A percentile compares a stretch with the other conserved stretches of the same genome.
Conservation (phyloP, 768 basidiomycete genomes). For the Clitopilus passeckerianus region DNA sequence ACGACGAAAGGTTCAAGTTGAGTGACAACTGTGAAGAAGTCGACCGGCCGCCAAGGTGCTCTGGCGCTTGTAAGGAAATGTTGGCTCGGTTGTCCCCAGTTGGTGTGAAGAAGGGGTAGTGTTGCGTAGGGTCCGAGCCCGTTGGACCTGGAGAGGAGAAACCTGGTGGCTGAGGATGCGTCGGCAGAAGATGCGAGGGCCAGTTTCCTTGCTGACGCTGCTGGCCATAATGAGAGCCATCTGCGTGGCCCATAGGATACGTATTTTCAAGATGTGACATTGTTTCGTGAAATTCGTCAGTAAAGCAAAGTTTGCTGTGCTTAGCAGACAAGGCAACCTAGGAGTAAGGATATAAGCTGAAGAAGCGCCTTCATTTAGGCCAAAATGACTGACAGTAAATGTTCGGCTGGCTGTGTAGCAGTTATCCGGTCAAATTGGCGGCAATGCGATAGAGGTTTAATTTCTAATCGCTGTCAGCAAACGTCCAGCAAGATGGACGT, state of each 20-base stretch:
- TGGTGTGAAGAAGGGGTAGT: slow-evolving; percentile 3
- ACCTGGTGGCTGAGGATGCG: slow-evolving; percentile 2
- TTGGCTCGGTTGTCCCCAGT: neutral
- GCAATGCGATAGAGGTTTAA: neutral
- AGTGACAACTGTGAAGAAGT: slow-evolving; percentile 29
- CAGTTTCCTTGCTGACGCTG: slow-evolving; percentile 8
- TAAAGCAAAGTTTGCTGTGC: neutral
- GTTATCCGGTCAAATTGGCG: neutral
- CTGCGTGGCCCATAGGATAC: slow-evolving; percentile 9
- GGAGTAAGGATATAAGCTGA: neutral
- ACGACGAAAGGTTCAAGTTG: slow-evolving; percentile 63
- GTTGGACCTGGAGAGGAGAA: slow-evolving; percentile 7
- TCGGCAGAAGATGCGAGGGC: slow-evolving; percentile 11
- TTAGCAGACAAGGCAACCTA: neutral
- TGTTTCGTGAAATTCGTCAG: neutral
- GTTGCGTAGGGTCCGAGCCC: neutral
- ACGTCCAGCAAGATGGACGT: neutral
- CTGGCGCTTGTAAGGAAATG: neutral
- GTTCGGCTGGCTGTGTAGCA: neutral
- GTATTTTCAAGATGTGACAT: slow-evolving; percentile 8
- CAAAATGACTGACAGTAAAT: neutral
- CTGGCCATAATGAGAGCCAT: slow-evolving; percentile 8
- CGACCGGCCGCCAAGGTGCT: neutral
- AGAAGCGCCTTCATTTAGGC: neutral
- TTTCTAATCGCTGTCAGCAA: neutral